These are phyloP conservation scores for Phytophthora macrochlamydospora DNA, from an alignment of 352 stramenopile genomes.

Conservation along the genomic window DNA sequence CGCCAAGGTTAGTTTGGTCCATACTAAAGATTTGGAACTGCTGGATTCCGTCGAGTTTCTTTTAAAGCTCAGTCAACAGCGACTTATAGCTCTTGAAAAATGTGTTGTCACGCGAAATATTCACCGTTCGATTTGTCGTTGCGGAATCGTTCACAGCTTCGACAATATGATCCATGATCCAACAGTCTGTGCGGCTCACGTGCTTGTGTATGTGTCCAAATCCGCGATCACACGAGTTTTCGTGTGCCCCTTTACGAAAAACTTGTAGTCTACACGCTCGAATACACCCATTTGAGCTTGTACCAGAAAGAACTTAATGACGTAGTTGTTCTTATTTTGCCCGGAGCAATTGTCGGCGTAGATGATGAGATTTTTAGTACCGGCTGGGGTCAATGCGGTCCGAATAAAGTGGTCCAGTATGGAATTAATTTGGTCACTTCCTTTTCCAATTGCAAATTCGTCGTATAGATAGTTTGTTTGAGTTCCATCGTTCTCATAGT, in stretches of 20 bases:
- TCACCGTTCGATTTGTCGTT: not conserved
- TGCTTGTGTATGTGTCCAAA: constrained; percentile 25
- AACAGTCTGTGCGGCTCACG: constrained; percentile 1
- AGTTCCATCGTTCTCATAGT: too few species aligned
- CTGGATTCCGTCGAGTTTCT: constrained; percentile 3
- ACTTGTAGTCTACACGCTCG: constrained; percentile 16
- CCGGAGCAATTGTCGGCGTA: too few species aligned
- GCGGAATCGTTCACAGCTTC: constrained; percentile 1
- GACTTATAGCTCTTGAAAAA: constrained; percentile 19
- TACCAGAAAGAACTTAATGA: not conserved
- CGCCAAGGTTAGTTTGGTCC: not conserved
- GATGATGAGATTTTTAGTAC: too few species aligned
- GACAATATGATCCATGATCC: constrained; percentile 18
- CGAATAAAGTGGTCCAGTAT: too few species aligned
- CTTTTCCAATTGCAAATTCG: too few species aligned
- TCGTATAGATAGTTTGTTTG: too few species aligned
- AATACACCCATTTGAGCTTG: constrained; percentile 14
- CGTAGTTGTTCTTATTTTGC: not conserved
- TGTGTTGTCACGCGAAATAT: not conserved
- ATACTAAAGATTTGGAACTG: constrained; percentile 20
- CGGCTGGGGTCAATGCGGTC: too few species aligned
- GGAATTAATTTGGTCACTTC: too few species aligned
- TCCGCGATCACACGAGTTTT: constrained; percentile 23
- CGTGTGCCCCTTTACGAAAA: constrained; percentile 24
- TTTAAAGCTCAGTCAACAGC: constrained; percentile 10